Percentiles rank a stretch among this genome's conserved stretches.
Evolutionary conservation across 2,329 filamentous ascomycete genomes (phyloP).

Genomic region (Claviceps spartinae): DNA sequence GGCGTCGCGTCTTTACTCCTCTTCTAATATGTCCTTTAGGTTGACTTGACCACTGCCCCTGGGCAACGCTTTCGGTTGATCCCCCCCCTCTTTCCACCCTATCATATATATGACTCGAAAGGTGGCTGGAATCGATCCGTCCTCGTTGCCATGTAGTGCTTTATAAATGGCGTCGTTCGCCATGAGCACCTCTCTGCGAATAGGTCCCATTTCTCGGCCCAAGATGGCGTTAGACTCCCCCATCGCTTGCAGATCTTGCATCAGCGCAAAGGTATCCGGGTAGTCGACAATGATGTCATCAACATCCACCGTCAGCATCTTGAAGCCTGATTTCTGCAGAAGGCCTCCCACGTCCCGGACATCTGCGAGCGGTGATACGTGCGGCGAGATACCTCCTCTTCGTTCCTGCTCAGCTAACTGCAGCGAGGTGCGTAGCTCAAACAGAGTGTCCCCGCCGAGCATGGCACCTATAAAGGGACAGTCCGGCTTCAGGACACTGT

Average conservation of each 20-base stretch:
- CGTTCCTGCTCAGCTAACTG: constrained; percentile 87
- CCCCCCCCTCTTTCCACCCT: constrained; percentile 79
- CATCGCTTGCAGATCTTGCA: constrained; percentile 93
- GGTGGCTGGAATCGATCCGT: constrained; percentile 70
- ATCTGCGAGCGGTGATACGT: constrained; percentile 83
- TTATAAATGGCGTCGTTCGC: constrained; percentile 83
- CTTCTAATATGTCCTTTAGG: constrained; percentile 64
- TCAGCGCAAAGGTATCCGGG: constrained; percentile 76
- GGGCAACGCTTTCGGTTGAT: constrained; percentile 65
- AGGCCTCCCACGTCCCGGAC: constrained; percentile 83
- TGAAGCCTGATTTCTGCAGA: constrained; percentile 78
- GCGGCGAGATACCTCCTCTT: constrained; percentile 79
- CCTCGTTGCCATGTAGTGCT: constrained; percentile 71
- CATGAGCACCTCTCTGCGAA: constrained; percentile 71
- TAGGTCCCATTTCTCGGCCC: constrained; percentile 65
- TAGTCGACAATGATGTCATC: constrained; percentile 96
- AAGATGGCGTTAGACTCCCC: constrained; percentile 85
- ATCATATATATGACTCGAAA: constrained; percentile 98
- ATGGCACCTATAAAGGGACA: constrained; percentile 88
- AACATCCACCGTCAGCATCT: constrained; percentile 89
- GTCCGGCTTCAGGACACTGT: constrained; percentile 78
- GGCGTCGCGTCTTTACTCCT: constrained; percentile 19
- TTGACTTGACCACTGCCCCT: constrained; percentile 79
- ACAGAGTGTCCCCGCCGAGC: constrained; percentile 90
- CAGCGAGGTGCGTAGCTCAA: constrained; percentile 81